Conservation (phyloP, 2,329 filamentous ascomycete genomes). For the Laburnicola sp. region DNA sequence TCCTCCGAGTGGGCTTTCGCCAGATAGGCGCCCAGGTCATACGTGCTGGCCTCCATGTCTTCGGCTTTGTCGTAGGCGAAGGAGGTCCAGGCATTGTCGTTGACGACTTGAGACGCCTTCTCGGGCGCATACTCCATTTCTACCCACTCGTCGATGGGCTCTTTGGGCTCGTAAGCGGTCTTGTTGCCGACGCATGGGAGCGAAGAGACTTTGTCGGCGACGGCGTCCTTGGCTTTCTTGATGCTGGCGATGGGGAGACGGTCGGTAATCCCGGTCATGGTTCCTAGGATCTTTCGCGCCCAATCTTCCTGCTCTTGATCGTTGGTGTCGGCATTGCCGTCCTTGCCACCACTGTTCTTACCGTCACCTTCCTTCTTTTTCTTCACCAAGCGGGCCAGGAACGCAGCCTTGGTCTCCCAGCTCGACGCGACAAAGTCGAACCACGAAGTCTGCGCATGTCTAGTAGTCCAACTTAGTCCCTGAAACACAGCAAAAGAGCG, state of each 20-base stretch:
- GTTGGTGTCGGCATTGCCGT: not conserved
- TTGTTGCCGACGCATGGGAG: no score
- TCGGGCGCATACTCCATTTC: not conserved
- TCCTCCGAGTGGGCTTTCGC: not conserved
- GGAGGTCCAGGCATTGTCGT: not conserved
- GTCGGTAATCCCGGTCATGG: not conserved
- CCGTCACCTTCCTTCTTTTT: not conserved
- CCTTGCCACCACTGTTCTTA: not conserved
- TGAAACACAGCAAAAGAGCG: slow-evolving; percentile 1
- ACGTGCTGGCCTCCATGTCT: not conserved
- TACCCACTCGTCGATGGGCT: not conserved
- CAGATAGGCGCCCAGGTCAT: not conserved
- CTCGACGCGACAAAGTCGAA: not conserved
- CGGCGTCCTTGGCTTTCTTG: not conserved
- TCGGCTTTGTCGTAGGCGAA: not conserved
- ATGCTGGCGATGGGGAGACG: not conserved
- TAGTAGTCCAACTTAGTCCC: not conserved
- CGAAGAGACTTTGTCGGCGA: not conserved
- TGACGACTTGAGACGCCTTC: not conserved
- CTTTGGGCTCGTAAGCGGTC: no score
- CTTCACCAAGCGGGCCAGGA: not conserved
- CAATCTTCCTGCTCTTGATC: not conserved
- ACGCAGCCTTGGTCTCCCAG: not conserved
- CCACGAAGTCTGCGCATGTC: slow-evolving; percentile 2
- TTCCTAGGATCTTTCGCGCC: not conserved